These are phyloP conservation scores for Aspergillus spinulosporus DNA, from an alignment of 2,329 filamentous ascomycete species.

Conservation along the genomic window DNA sequence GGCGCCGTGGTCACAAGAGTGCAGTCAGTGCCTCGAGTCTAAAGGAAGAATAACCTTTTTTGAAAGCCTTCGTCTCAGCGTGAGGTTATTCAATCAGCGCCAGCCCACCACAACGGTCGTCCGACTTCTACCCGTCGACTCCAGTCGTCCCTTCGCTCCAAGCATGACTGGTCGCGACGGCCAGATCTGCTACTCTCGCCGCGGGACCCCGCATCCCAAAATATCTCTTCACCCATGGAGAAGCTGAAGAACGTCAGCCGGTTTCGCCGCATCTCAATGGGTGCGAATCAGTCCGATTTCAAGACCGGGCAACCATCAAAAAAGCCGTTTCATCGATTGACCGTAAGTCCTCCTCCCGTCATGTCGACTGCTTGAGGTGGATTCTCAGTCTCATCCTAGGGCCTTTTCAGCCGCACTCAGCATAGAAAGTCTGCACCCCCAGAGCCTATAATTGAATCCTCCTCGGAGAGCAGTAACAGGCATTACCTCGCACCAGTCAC, in stretches of 20 bases:
- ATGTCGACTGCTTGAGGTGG: neutral
- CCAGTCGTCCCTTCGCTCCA: neutral
- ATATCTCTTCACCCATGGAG: conserved; percentile 20
- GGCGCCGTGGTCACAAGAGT: neutral
- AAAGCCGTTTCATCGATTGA: conserved; percentile 18
- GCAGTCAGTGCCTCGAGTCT: neutral
- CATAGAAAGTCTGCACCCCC: conserved; percentile 4
- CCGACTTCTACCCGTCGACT: neutral
- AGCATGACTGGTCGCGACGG: conserved; percentile 13
- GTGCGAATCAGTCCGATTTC: conserved; percentile 22
- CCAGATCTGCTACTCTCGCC: conserved; percentile 13
- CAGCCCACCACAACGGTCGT: conserved; percentile 1
- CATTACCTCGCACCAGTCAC: conserved; percentile 9
- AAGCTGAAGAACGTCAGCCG: conserved; percentile 32
- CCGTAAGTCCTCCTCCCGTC: conserved; percentile 16
- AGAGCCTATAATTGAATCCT: neutral
- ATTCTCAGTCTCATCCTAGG: conserved; percentile 13
- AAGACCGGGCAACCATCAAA: conserved; percentile 20
- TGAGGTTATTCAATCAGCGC: conserved; percentile 12
- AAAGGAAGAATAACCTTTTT: conserved; percentile 3
- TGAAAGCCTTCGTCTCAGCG: neutral
- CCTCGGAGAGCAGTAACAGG: neutral
- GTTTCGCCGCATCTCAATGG: conserved; percentile 29
- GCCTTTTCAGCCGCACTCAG: conserved; percentile 19
- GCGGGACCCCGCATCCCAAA: conserved; percentile 17